Evolutionary conservation across 345 rosid genomes (phyloP).

Genomic region (Salix koriyanagi): DNA sequence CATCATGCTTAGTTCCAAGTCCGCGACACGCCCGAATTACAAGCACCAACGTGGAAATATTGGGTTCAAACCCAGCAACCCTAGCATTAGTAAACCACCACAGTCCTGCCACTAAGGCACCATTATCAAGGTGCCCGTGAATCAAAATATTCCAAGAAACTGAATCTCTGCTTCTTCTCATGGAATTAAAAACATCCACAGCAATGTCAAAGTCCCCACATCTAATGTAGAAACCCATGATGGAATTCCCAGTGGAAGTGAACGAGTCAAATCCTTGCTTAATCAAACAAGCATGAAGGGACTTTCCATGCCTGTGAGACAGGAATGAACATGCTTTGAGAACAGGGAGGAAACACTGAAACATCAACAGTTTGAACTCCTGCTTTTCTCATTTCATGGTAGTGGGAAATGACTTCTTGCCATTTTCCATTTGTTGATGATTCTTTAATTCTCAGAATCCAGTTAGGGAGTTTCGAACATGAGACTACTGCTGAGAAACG

Average conservation of each 20-base stretch:
- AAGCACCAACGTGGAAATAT: slow-evolving; percentile 53
- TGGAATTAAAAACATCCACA: slow-evolving; percentile 31
- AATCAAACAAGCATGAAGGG: slow-evolving; percentile 44
- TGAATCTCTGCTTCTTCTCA: slow-evolving; percentile 41
- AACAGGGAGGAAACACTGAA: slow-evolving; percentile 43
- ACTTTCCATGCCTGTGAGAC: slow-evolving; percentile 38
- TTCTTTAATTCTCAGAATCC: slow-evolving; percentile 40
- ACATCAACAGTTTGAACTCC: slow-evolving; percentile 38
- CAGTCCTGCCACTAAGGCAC: slow-evolving; percentile 42
- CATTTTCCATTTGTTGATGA: slow-evolving; percentile 46
- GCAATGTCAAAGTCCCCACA: slow-evolving; percentile 43
- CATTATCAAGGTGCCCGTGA: slow-evolving; percentile 41
- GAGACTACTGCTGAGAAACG: slow-evolving; percentile 11
- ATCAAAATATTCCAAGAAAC: slow-evolving; percentile 70
- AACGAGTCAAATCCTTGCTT: slow-evolving; percentile 52
- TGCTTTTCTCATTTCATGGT: slow-evolving; percentile 36
- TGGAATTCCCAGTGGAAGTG: slow-evolving; percentile 51
- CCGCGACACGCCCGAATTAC: slow-evolving; percentile 43
- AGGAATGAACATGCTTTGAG: slow-evolving; percentile 54
- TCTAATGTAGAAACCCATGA: slow-evolving; percentile 60
- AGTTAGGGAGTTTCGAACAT: slow-evolving; percentile 31
- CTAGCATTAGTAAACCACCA: slow-evolving; percentile 49
- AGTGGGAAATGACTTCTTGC: slow-evolving; percentile 42
- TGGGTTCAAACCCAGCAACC: slow-evolving; percentile 51
- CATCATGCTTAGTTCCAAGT: slow-evolving; percentile 12